Conservation (phyloP, 305 asterid genomes). For the Stenogyne calaminthoides region DNA sequence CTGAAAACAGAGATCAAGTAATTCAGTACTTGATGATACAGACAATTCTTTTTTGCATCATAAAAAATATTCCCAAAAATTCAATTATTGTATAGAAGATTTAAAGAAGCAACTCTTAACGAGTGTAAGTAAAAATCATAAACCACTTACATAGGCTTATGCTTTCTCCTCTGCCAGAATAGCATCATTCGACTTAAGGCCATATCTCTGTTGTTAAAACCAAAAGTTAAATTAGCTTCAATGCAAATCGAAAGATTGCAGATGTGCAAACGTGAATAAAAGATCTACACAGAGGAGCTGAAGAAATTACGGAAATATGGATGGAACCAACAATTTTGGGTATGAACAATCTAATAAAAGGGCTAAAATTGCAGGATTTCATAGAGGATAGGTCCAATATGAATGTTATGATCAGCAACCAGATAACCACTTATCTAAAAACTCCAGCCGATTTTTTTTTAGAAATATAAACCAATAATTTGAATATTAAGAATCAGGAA, state of each 20-base stretch:
- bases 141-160: conserved; percentile 74
- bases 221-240: conserved; percentile 4
- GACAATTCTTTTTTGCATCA: neutral
- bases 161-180: conserved; percentile 98
- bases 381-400: conserved; percentile 18
- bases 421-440: conserved; percentile 49
- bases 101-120: neutral
- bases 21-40: neutral
- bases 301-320: no score
- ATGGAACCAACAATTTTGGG: neutral
- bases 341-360: neutral
- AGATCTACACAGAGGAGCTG: conserved; percentile 32
- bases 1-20: conserved; percentile 41
- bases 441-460: conserved; percentile 33
- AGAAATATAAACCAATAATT: neutral
- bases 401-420: conserved; percentile 9
- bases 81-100: no score
- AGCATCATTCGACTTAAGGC: conserved; percentile 70
- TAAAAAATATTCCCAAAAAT: no score
- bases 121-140: neutral
- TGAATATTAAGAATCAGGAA: neutral
- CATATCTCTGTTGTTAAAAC: conserved; percentile 51
- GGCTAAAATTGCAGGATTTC: neutral
- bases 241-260: neutral
- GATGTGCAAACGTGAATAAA: neutral